These are phyloP conservation scores for Tolypocladium ophioglossoides DNA, from an alignment of 2,329 filamentous ascomycete species.

Conservation along the genomic window DNA sequence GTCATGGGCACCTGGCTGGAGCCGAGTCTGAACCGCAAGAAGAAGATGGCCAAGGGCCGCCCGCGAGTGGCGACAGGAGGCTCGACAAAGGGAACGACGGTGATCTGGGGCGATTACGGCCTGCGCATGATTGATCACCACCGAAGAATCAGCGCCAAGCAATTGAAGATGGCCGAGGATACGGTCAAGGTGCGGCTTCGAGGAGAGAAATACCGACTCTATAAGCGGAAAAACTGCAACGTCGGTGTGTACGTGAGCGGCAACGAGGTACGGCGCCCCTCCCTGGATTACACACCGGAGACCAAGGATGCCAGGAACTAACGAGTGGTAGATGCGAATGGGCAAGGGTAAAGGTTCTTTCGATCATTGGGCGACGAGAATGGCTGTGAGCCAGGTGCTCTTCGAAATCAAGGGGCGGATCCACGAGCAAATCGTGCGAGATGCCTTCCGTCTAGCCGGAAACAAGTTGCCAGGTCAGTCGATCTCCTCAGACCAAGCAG, in stretches of 20 bases:
- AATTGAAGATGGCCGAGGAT: slow-evolving; percentile 85
- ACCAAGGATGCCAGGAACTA: background rate
- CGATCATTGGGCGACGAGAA: slow-evolving; percentile 87
- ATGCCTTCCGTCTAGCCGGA: slow-evolving; percentile 87
- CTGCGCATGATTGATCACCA: slow-evolving; percentile 90
- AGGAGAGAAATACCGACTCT: slow-evolving; percentile 86
- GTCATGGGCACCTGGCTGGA: slow-evolving; percentile 66
- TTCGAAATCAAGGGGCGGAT: slow-evolving; percentile 87
- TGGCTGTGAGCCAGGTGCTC: slow-evolving; percentile 82
- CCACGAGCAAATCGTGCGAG: slow-evolving; percentile 88
- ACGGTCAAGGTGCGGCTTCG: slow-evolving; percentile 82
- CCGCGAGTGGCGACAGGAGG: slow-evolving; percentile 84
- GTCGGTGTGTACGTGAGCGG: slow-evolving; percentile 92
- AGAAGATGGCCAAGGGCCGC: slow-evolving; percentile 85
- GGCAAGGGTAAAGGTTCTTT: slow-evolving; percentile 97
- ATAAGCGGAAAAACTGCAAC: slow-evolving; percentile 83
- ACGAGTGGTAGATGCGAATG: slow-evolving; percentile 64
- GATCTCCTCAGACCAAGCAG: background rate
- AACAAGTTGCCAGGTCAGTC: slow-evolving; percentile 83
- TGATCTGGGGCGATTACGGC: slow-evolving; percentile 94
- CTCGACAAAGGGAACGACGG: slow-evolving; percentile 83
- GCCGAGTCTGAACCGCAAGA: slow-evolving; percentile 64
- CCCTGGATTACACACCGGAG: background rate
- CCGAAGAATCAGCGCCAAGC: slow-evolving; percentile 75
- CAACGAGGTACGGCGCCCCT: slow-evolving; percentile 55